Evolutionary conservation across 257 asterid genomes (phyloP), one percentile per base, ranked within the genome.

Genomic region (Lycium ferocissimum): DNA sequence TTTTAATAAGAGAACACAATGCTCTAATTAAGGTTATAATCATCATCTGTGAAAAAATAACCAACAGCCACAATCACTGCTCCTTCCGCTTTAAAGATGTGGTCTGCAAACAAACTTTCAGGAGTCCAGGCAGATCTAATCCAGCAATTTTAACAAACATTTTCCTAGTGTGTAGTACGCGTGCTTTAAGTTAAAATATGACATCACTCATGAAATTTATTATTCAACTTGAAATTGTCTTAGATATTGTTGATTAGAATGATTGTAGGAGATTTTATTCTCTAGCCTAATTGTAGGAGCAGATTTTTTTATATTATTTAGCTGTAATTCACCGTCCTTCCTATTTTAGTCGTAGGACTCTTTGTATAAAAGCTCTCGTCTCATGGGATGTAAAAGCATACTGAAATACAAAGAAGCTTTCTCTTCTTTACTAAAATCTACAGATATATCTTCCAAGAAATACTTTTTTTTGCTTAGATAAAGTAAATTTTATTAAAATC

Each of bases 41-140:
- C 57, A 76, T 53, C 82, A 76, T 76, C 63, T 26, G 47, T 76
- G 65, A 76, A 26, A 76, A 51, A 51, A 53, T 53, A 76, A 76
- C 45, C 82, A 26, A 76, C 22, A 51, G 47, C 45, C 13, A 53
- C 62, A 76, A 76, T 26, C 38, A 76, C 65, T 13, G n/a, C 35
- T 51, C 82, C 47, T 18, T 22, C 47, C 53, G 63, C 63, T 51
- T 76, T 26, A 76, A 75, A 7, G 20, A 76, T 76, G 43, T 58
- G n/a, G 57, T 14, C 76, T 18, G 62, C 15, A 76, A 76, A 3
- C 45, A 53, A 53, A 14, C 17, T 76, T 53, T 26, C 14, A 53
- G 7, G 65, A 51, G 82, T 26, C 82, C 26, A 26, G 15, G 49
- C 65, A 76, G 37, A 51, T 76, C 82, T 53, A 22, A 26, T 76